Percentiles rank a stretch among this genome's conserved stretches.
These are phyloP conservation scores for Linnemannia exigua DNA, from an alignment of 192 early-diverging fungal genomes.

Conservation along the genomic window DNA sequence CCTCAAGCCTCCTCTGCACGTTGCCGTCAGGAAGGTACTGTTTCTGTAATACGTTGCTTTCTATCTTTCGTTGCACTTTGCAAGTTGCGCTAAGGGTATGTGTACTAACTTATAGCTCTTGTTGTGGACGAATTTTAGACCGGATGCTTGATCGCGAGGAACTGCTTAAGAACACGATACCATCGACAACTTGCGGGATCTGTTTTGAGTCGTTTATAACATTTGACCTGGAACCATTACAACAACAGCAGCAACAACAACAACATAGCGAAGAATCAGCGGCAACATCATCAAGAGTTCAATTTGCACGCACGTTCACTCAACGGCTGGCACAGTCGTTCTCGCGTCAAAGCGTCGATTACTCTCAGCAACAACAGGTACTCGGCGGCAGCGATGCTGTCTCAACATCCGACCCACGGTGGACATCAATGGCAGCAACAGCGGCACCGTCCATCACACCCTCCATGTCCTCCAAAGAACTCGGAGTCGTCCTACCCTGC, in stretches of 20 bases:
- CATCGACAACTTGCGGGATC: slow-evolving; percentile 52
- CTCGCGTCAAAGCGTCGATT: background rate
- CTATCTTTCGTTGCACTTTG: background rate
- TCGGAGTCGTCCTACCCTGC: slow-evolving; percentile 46
- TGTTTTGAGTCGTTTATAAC: slow-evolving; percentile 48
- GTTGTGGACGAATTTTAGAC: slow-evolving; percentile 3
- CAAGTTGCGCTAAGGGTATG: background rate
- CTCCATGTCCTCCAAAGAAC: slow-evolving; percentile 42
- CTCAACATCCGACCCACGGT: slow-evolving; percentile 15
- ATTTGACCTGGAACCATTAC: slow-evolving; percentile 33
- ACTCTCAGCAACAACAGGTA: background rate
- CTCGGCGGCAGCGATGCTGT: background rate
- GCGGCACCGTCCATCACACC: slow-evolving; percentile 23
- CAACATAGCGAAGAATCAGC: background rate
- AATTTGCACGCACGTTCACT: slow-evolving; percentile 32
- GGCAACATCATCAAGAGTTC: slow-evolving; percentile 15
- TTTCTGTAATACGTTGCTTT: background rate
- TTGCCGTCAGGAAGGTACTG: slow-evolving; percentile 43
- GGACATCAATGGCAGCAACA: slow-evolving; percentile 1
- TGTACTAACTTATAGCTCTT: background rate
- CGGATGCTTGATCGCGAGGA: slow-evolving; percentile 47
- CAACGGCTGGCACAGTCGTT: slow-evolving; percentile 43
- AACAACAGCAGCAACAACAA: slow-evolving; percentile 12
- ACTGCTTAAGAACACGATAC: slow-evolving; percentile 42
- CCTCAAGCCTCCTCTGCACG: slow-evolving; percentile 18